A percentile compares a stretch with the other conserved stretches of the same genome.
These are phyloP conservation scores for Solanum hybrid DNA, from an alignment of 305 asterid species.

Conservation along the genomic window DNA sequence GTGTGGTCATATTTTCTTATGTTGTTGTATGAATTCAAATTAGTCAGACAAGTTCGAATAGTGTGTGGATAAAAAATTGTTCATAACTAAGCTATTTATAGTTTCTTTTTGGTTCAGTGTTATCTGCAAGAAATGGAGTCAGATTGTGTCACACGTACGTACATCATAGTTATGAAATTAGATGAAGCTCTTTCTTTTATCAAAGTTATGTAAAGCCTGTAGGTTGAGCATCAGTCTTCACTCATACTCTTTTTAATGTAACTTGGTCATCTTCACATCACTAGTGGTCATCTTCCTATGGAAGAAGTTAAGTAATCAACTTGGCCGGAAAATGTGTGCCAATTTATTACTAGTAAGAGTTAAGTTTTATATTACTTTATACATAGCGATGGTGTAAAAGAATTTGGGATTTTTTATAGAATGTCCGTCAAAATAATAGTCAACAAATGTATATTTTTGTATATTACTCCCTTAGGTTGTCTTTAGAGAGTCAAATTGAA, in stretches of 20 bases:
- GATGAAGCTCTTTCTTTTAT: not conserved
- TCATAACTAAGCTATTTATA: not conserved
- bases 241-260: not conserved
- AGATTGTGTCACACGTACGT: not conserved
- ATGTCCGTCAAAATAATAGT: not conserved
- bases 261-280: not conserved
- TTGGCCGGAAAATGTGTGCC: not conserved
- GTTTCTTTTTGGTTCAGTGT: not conserved
- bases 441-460: not conserved
- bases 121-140: not conserved
- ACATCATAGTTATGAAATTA: not conserved
- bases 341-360: not conserved
- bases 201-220: not conserved
- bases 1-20: not conserved
- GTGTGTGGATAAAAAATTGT: not conserved
- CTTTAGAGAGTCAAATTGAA: not conserved
- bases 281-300: not conserved
- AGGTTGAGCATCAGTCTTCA: not conserved
- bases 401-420: not conserved
- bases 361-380: not conserved
- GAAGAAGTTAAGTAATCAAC: not conserved
- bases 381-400: not conserved
- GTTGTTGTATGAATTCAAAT: not conserved
- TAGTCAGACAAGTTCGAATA: not conserved
- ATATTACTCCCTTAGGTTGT: not conserved